Conservation (phyloP, 306 rosid species). For the Mimosa bimucronata region DNA sequence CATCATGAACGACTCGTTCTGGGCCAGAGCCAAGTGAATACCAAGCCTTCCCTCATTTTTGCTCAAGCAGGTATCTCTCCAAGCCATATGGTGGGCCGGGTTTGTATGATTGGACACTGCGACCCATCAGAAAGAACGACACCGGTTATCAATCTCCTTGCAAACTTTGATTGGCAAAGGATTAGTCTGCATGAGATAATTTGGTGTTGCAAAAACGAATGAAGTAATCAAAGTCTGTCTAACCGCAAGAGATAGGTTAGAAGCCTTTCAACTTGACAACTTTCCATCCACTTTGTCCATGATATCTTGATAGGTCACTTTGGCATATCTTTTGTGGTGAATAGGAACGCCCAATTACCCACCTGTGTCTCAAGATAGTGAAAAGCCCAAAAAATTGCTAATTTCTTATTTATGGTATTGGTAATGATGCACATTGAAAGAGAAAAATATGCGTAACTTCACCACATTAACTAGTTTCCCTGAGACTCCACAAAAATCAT, state of each 20-base stretch:
- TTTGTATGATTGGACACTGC: no score
- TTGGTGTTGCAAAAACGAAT: accelerated
- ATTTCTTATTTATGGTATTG: not conserved
- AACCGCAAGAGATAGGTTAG: not conserved
- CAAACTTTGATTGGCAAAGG: not conserved
- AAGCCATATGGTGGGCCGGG: not conserved
- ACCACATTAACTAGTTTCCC: not conserved
- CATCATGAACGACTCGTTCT: no score
- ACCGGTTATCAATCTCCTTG: not conserved
- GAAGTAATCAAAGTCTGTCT: not conserved
- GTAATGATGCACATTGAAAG: not conserved
- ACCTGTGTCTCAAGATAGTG: no score
- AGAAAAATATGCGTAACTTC: not conserved
- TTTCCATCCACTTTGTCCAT: not conserved
- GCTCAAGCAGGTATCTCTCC: not conserved
- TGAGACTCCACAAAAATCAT: not conserved
- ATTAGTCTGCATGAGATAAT: not conserved
- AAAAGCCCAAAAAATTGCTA: not conserved
- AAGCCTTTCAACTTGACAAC: not conserved
- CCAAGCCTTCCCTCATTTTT: not conserved
- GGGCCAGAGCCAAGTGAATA: not conserved
- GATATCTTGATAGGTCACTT: not conserved
- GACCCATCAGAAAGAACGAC: not conserved
- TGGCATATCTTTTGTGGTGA: not conserved
- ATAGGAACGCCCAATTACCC: not conserved